Evolutionary conservation across 768 basidiomycete genomes (phyloP).

Genomic region (Suillus cothurnatus): DNA sequence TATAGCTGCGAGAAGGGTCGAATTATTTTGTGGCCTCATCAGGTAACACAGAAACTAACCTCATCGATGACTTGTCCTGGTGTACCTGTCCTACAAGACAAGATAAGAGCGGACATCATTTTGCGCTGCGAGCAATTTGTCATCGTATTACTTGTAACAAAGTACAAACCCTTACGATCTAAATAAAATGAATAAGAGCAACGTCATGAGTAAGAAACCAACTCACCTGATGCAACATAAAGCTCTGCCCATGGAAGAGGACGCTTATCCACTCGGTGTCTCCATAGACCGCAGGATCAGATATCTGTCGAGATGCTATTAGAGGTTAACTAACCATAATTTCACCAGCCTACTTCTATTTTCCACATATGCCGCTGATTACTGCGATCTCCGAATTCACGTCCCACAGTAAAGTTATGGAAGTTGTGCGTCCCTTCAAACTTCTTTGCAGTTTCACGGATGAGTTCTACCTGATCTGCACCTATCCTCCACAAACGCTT

Average conservation of each 20-base stretch:
- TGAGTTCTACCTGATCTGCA: constrained; percentile 50
- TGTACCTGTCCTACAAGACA: constrained; percentile 74
- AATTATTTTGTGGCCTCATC: not conserved
- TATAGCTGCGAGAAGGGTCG: constrained; percentile 57
- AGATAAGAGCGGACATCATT: constrained; percentile 90
- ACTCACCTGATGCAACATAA: constrained; percentile 96
- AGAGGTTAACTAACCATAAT: not conserved
- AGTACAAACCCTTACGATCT: constrained; percentile 31
- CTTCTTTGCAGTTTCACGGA: constrained; percentile 58
- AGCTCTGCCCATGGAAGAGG: constrained; percentile 94
- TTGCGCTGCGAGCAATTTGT: constrained; percentile 67
- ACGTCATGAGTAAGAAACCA: constrained; percentile 22
- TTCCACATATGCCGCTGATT: constrained; percentile 87
- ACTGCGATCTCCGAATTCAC: constrained; percentile 81
- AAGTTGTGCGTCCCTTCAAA: constrained; percentile 95
- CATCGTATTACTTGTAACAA: constrained; percentile 6
- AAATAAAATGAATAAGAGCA: constrained; percentile 18
- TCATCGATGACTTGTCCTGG: constrained; percentile 77
- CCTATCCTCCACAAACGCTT: constrained; percentile 74
- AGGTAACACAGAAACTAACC: constrained; percentile 37
- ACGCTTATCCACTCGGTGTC: constrained; percentile 95
- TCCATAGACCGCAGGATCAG: constrained; percentile 86
- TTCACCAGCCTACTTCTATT: constrained; percentile 59
- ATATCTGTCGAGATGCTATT: constrained; percentile 46
- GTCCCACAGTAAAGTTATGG: constrained; percentile 94